Evolutionary conservation across 148 eudicot species (phyloP).

Genomic region (Linanthus parryae): DNA sequence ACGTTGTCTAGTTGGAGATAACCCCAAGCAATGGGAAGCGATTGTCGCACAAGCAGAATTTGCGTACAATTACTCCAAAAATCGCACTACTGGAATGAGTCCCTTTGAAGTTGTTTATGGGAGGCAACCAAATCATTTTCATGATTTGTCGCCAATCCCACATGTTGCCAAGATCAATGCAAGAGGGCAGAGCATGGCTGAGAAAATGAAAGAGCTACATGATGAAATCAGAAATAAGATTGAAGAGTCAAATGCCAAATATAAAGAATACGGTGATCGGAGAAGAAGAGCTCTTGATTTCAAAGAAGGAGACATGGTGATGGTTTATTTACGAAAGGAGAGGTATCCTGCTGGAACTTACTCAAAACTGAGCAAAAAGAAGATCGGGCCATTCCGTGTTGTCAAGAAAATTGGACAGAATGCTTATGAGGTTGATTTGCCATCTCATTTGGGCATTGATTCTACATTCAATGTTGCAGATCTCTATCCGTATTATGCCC

Average conservation of each 20-base stretch:
- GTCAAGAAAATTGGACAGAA: too few relatives aligned
- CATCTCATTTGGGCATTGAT: too few relatives aligned
- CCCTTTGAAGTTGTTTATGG: not conserved
- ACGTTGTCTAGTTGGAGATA: not conserved
- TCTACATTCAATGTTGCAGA: too few relatives aligned
- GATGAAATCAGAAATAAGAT: not conserved
- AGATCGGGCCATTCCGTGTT: too few relatives aligned
- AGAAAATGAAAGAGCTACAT: not conserved
- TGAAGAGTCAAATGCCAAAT: not conserved
- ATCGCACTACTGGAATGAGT: not conserved
- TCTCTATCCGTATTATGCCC: too few relatives aligned
- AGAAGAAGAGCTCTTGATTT: too few relatives aligned
- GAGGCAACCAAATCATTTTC: not conserved
- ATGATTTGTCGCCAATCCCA: not conserved
- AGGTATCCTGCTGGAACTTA: too few relatives aligned
- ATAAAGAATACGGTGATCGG: not conserved
- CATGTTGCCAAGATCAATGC: not conserved
- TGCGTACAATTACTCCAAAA: not conserved
- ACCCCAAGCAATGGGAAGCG: not conserved
- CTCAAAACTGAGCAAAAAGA: too few relatives aligned
- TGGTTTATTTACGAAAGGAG: not conserved
- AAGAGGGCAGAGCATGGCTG: not conserved
- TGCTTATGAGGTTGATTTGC: too few relatives aligned
- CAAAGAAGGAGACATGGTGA: not conserved
- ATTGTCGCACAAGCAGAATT: not conserved